These are phyloP conservation scores for Colletotrichum sidae DNA, from an alignment of 2,329 filamentous ascomycete species.

Conservation along the genomic window DNA sequence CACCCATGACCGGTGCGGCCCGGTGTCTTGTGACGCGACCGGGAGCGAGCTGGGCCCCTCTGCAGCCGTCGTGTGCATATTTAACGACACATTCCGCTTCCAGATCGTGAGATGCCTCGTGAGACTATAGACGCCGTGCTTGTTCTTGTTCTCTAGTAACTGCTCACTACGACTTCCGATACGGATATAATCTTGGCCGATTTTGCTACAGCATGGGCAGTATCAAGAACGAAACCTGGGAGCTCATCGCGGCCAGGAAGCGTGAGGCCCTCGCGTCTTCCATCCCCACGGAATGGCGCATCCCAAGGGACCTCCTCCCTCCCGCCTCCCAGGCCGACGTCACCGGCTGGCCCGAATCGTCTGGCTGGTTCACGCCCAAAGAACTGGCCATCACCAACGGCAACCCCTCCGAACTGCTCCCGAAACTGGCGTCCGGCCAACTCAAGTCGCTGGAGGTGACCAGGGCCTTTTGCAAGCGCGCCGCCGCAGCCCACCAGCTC, in stretches of 20 bases:
- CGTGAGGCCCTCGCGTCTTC: constrained; percentile 55
- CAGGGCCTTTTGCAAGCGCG: constrained; percentile 65
- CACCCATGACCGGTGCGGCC: constrained; percentile 21
- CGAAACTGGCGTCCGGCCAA: constrained; percentile 50
- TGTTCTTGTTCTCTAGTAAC: background rate
- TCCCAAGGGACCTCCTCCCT: constrained; percentile 65
- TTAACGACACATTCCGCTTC: constrained; percentile 17
- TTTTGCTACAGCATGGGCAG: constrained; percentile 20
- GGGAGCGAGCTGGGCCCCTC: constrained; percentile 1
- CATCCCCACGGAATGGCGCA: constrained; percentile 69
- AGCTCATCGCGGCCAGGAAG: constrained; percentile 56
- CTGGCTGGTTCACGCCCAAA: constrained; percentile 67
- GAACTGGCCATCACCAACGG: constrained; percentile 53
- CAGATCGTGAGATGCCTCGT: background rate
- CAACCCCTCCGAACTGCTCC: constrained; percentile 48
- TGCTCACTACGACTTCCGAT: too few relatives aligned
- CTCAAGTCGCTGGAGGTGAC: constrained; percentile 58
- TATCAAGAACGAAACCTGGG: constrained; percentile 48
- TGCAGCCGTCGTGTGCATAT: constrained; percentile 17
- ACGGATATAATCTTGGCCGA: background rate
- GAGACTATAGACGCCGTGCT: background rate
- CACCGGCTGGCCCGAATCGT: constrained; percentile 64
- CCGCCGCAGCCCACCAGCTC: constrained; percentile 50
- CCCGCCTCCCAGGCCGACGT: constrained; percentile 66
- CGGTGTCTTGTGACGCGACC: constrained; percentile 8